Conservation (phyloP, 768 basidiomycete genomes). For the Steccherinum ochraceum region DNA sequence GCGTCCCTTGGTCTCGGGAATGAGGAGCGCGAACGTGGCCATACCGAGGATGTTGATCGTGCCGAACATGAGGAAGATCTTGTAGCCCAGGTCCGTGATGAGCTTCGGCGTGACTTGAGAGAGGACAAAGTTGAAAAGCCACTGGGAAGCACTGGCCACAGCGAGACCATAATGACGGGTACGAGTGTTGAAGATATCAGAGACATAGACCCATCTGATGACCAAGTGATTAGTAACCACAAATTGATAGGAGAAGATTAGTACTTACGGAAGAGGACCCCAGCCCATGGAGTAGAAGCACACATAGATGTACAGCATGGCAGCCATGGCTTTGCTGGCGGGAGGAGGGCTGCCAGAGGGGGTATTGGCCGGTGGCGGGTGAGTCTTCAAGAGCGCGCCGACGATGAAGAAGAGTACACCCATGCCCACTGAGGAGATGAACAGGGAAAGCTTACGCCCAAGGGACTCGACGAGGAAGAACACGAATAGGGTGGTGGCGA, state of each 20-base stretch:
- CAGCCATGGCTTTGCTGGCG: slow-evolving; percentile 74
- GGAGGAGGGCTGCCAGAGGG: slow-evolving; percentile 31
- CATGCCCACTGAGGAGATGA: slow-evolving; percentile 77
- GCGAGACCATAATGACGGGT: slow-evolving; percentile 79
- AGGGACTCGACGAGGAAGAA: slow-evolving; percentile 62
- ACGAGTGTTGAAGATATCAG: slow-evolving; percentile 84
- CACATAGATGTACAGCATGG: slow-evolving; percentile 81
- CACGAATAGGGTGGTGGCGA: slow-evolving; percentile 63
- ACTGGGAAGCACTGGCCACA: slow-evolving; percentile 70
- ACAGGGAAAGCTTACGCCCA: slow-evolving; percentile 63
- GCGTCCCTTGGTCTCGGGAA: slow-evolving; percentile 37
- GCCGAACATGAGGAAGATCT: slow-evolving; percentile 74
- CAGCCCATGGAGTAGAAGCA: slow-evolving; percentile 87
- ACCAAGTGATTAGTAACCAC: background rate
- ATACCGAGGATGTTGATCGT: slow-evolving; percentile 69
- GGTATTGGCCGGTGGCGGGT: slow-evolving; percentile 41
- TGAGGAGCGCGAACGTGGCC: slow-evolving; percentile 55
- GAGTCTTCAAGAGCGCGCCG: slow-evolving; percentile 76
- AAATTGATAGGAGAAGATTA: background rate
- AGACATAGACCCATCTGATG: slow-evolving; percentile 40
- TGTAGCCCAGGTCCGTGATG: slow-evolving; percentile 56
- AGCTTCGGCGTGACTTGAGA: slow-evolving; percentile 66
- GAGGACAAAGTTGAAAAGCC: slow-evolving; percentile 80
- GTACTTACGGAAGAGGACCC: slow-evolving; percentile 60
- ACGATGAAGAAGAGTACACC: slow-evolving; percentile 76